phyloP scores from a whole-genome alignment of 257 asterid species.

The Solanum bukasovii region DNA sequence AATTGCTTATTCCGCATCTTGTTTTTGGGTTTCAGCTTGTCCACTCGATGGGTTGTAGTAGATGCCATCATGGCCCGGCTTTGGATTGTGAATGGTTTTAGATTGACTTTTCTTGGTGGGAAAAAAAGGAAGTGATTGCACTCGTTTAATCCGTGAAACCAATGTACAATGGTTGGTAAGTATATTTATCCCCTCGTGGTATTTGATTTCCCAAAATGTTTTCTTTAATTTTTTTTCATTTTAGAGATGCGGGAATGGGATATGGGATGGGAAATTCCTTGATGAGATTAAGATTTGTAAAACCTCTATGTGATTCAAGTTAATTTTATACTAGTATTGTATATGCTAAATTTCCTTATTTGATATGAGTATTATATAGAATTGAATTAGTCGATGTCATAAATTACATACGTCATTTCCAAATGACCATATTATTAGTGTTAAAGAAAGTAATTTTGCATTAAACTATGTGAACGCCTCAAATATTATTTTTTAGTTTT shows the following conservation, averaged over 20 bases:
- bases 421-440: background rate
- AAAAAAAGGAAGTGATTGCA: no score
- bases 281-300: background rate
- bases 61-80: no score
- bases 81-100: no score
- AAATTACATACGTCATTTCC: background rate
- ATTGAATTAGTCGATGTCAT: background rate
- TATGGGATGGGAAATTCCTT: background rate
- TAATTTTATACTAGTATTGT: no score
- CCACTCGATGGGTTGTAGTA: no score
- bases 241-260: background rate
- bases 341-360: no score
- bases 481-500: background rate
- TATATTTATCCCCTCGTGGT: background rate
- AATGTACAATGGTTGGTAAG: no score
- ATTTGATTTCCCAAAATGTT: background rate
- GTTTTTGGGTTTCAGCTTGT: no score
- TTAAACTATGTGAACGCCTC: background rate
- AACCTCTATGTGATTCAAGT: background rate
- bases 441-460: background rate
- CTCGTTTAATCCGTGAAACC: background rate
- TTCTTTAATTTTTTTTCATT: background rate
- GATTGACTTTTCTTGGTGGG: no score
- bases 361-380: background rate
- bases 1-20: no score